These are phyloP conservation scores for Candida quercuum DNA, from an alignment of 805 yeast genomes.

Conservation along the genomic window DNA sequence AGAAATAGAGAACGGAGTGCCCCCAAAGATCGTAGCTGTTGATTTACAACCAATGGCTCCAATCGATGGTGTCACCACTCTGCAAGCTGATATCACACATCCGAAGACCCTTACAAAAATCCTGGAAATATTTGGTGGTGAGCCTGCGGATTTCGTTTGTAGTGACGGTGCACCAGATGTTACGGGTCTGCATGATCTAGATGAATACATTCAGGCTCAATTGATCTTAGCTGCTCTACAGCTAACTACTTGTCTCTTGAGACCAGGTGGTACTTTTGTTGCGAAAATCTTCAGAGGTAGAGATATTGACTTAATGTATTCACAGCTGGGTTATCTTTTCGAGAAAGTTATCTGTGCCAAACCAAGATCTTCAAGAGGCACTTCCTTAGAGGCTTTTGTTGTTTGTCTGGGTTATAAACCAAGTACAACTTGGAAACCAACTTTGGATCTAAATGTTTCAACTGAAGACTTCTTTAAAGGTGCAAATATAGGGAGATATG, in stretches of 20 bases:
- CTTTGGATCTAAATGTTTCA: conserved; percentile 46
- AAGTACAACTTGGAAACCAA: conserved; percentile 78
- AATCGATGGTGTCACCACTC: conserved; percentile 79
- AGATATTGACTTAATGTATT: conserved; percentile 87
- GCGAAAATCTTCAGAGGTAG: conserved; percentile 96
- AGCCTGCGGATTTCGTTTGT: conserved; percentile 91
- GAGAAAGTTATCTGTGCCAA: conserved; percentile 90
- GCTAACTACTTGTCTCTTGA: conserved; percentile 80
- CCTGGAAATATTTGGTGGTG: conserved; percentile 79
- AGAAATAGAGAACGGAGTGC: conserved; percentile 25
- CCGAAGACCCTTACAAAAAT: conserved; percentile 80
- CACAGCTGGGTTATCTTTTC: conserved; percentile 85
- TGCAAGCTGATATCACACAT: conserved; percentile 97
- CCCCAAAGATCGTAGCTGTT: conserved; percentile 83
- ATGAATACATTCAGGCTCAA: conserved; percentile 96
- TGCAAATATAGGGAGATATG: conserved; percentile 48
- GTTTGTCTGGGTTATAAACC: conserved; percentile 89
- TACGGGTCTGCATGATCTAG: conserved; percentile 93
- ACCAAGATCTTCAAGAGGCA: conserved; percentile 92
- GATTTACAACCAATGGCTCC: conserved; percentile 98
- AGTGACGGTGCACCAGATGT: conserved; percentile 99
- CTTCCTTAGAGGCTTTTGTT: conserved; percentile 88
- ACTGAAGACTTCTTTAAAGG: conserved; percentile 82
- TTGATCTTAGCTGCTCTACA: conserved; percentile 87
- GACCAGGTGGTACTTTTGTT: conserved; percentile 88